Percentiles rank a stretch among this genome's conserved stretches.
Conservation (phyloP, 73 alveolate species). For the Tetrahymena elliotti region DNA sequence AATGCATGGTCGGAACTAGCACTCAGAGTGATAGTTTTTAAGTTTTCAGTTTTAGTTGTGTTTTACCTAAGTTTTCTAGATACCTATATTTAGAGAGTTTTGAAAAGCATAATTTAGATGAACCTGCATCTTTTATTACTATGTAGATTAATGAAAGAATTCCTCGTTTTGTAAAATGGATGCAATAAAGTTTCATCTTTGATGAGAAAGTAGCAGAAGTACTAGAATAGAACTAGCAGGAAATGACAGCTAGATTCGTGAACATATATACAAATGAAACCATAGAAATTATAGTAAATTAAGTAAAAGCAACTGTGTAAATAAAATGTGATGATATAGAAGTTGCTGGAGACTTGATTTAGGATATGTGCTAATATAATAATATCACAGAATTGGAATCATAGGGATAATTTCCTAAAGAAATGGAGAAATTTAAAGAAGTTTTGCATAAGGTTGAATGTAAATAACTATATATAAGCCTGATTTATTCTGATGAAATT, state of each 20-base stretch:
- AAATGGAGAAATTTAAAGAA: conserved; percentile 31
- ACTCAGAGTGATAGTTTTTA: conserved; percentile 4
- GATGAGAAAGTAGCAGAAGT: conserved; percentile 14
- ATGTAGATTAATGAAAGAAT: conserved; percentile 36
- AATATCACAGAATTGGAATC: conserved; percentile 11
- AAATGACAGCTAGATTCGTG: conserved; percentile 1
- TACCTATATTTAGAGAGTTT: background rate
- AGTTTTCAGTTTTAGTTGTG: background rate
- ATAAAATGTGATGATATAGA: conserved; percentile 30
- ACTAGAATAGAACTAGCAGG: conserved; percentile 1
- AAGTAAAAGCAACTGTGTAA: background rate
- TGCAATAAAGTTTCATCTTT: conserved; percentile 20
- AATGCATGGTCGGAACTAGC: background rate
- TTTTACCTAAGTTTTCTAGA: conserved; percentile 9
- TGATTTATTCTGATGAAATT: background rate
- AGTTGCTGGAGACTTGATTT: conserved; percentile 20
- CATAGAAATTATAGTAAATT: background rate
- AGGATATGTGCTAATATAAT: conserved; percentile 25
- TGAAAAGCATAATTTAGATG: conserved; percentile 1
- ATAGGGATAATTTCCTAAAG: conserved; percentile 21
- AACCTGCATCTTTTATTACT: conserved; percentile 10
- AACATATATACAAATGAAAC: background rate
- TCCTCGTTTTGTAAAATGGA: conserved; percentile 40
- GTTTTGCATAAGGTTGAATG: conserved; percentile 16
- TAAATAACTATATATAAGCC: background rate